Evolutionary conservation across 2,329 filamentous ascomycete genomes (phyloP), one percentile per base, ranked within the genome.

Genomic region (Colletotrichum sp.): DNA sequence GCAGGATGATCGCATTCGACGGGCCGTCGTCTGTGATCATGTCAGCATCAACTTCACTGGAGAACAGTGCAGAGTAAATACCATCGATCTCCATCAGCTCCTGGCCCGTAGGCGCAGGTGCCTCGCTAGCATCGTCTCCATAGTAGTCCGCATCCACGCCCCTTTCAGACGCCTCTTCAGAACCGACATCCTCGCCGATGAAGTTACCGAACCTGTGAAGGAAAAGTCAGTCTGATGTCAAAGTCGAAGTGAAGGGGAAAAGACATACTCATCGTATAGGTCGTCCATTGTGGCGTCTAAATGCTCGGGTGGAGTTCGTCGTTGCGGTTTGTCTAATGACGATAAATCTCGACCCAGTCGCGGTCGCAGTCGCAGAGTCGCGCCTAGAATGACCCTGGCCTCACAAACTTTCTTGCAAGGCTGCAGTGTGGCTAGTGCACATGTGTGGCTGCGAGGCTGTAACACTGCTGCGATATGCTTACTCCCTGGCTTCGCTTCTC

Each of bases 1-100:
- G 97, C 62, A 99, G 91, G 74, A 99, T 91, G n/a, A 99, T 96
- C 68, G 97, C 96, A 85, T 99, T 99, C 7, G 96, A 98, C 5
- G 96, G 95, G 16, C 95, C 96, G 84, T 95, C 92, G 13, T 78
- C 78, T 79, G 69, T 55, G 44, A n/a, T 34, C 8, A 15, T 30
- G 34, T 34, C 52, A 69, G 52, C 59, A 44, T 73, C 24, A 76
- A 72, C 28, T 24, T 16, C 13, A 16, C 30, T 52, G 10, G 6
- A 52, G n/a, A 60, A 16, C 13, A 64, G 12, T 8, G 18, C 30
- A 4, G 24, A 18, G 6, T 36, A 80, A 88, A 75, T 85, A 94
- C 93, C 94, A 83, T 99, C 96, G 59, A 99, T 88, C 81, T 99
- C 95, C 96, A 99, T 99, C 80, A 97, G 88, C 86, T 98, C 95